A percentile compares a stretch with the other conserved stretches of the same genome.
Conservation (phyloP, 345 rosid species). For the Camelina laxa region DNA sequence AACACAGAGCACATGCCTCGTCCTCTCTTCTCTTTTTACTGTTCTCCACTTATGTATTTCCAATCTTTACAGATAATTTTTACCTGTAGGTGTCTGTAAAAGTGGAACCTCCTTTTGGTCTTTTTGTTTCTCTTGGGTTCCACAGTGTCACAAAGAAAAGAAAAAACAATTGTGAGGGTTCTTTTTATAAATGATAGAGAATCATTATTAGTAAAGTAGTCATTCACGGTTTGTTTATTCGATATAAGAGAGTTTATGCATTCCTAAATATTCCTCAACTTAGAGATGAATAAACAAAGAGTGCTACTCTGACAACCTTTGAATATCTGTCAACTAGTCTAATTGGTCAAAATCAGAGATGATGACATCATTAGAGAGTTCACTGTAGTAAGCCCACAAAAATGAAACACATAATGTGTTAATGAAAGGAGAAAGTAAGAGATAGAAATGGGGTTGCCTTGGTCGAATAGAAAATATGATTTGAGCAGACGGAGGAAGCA, state of each 20-base stretch:
- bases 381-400: too few species aligned
- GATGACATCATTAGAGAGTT: constrained; percentile 11
- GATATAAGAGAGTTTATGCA: background rate
- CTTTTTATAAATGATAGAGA: background rate
- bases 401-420: too few species aligned
- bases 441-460: too few species aligned
- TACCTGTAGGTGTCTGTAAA: constrained; percentile 12
- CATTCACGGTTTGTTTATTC: background rate
- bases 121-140: constrained; percentile 7
- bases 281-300: constrained; percentile 15
- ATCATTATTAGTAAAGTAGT: background rate
- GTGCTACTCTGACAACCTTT: constrained; percentile 35
- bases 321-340: constrained; percentile 38
- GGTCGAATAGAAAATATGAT: background rate
- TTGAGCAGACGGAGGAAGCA: constrained; percentile 31
- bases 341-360: constrained; percentile 28
- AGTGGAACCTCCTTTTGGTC: constrained; percentile 5
- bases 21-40: constrained; percentile 4
- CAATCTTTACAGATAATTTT: constrained; percentile 1
- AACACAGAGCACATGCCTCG: constrained; percentile 37
- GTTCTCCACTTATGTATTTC: background rate
- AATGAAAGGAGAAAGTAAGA: too few species aligned
- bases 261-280: constrained; percentile 18
- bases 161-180: background rate
- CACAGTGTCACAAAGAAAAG: background rate